Base-by-base conservation (phyloP, 1,284 basidiomycete genomes). In the Ustilago cynodontis region DNA sequence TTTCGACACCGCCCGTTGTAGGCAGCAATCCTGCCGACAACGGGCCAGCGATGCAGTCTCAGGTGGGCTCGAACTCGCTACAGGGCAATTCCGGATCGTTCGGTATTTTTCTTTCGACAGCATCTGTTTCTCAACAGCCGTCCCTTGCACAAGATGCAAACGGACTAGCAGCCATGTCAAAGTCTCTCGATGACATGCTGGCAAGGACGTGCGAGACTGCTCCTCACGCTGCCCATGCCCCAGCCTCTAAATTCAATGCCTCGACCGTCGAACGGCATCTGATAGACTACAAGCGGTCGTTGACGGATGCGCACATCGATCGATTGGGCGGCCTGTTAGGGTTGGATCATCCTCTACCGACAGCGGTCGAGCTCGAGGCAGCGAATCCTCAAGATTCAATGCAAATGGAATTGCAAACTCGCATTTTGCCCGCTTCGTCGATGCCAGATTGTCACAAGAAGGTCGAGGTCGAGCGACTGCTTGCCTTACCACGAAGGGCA, bases 261-360 rank as follows among this genome's bases (percentile, higher is more conserved):
- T 43, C 41, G 22, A 16, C 47, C 11, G 8, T 10, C 20, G 35
- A 57, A 16, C 63, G 54, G 22, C 55, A 65, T 18, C 28, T 54
- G 41, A 50, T 54, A 22, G 56, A 47, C 18, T 58, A 65, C 51
- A 58, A 58, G 22, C 37, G 51, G 9, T 47, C 50, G 3, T 16
- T 59, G 18, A 47, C 47, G 2, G 41, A 47, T 14, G 50, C 56
- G 11, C 63, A 65, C 7, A 59, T 39, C 3, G 41, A 47, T 29
- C 41, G 56, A 43, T 55, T 59, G 10, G 56, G 50, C 13, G 51
- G 35, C 14, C 22, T 53, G 24, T 50, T 59, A 6, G 56, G 63
- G 13, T 47, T 65, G 14, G 29, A 24, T 11, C 62, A 57, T 35
- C 47, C 53, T 1, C n/a, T 49, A 26, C n/a, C 43, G 10, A 18